Base-by-base conservation (phyloP, 1,284 basidiomycete species). In the Trichosporon sp. region DNA sequence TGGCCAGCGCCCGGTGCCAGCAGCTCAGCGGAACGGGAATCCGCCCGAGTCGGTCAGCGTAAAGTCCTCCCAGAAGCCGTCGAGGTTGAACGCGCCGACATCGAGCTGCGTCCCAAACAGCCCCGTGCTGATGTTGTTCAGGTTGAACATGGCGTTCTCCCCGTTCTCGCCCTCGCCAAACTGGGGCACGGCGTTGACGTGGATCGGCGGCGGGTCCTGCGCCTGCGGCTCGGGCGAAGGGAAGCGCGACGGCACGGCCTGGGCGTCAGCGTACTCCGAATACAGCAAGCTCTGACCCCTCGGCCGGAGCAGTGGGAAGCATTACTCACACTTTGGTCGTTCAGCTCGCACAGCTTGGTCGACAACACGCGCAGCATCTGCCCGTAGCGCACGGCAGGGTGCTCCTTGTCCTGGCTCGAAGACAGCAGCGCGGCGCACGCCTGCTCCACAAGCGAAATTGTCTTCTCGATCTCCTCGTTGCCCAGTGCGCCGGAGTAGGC, bases 51-150 rank as follows among this genome's bases (percentile, higher is more conserved):
- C 79, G 1, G 78, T 80, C 4, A 80, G 66, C 13, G 77, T 78
- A 70, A 80, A 81, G 72, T 81, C 80, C 38, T 80, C 80, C 77
- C 77, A 81, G 67, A 81, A 81, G 0, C 79, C 80, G 31, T 80
- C 77, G 12, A 81, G 69, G 56, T 81, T 80, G 68, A 81, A 80
- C 4, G 27, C 29, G 23, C 70, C 72, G 2, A 71, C 67, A 32
- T 78, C 77, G 67, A 80, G 72, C 70, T 81, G 77, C 56, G 77
- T 75, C 47, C 80, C 78, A 38, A 80, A 80, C 34, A 80, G 63
- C 1, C 66, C 69, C 9, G 72, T 42, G n/a, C 66, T 68, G 18
- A 69, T 66, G 35, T 72, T 69, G 44, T 51, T 63, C 31, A 72
- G 68, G 47, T 70, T 67, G 25, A 72, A 72, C 34, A 72, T 47